Conservation (phyloP, 2,329 filamentous ascomycete species). For the Basipetospora sp. region DNA sequence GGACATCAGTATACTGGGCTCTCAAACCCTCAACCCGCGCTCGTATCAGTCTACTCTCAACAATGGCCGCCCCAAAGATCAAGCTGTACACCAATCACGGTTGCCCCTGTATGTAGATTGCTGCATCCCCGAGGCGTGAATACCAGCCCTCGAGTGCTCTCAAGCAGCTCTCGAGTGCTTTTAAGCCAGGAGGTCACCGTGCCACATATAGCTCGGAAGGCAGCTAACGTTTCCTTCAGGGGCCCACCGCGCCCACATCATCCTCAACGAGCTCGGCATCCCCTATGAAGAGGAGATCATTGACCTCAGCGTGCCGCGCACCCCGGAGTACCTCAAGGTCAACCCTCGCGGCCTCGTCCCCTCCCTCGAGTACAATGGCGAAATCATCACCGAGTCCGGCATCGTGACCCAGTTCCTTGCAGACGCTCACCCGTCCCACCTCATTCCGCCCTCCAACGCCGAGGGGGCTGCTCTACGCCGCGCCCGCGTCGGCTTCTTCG, state of each 20-base stretch:
- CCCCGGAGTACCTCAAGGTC: conserved; percentile 58
- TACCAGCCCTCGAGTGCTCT: too few relatives aligned
- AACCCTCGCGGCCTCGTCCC: conserved; percentile 72
- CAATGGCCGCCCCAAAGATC: conserved; percentile 31
- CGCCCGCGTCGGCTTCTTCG: conserved; percentile 57
- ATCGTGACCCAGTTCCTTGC: conserved; percentile 59
- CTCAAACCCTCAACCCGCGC: too few relatives aligned
- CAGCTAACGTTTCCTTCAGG: conserved; percentile 16
- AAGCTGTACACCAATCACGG: conserved; percentile 55
- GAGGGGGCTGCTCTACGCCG: conserved; percentile 42
- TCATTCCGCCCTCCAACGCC: conserved; percentile 41
- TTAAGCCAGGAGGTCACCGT: too few relatives aligned
- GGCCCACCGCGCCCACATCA: conserved; percentile 64
- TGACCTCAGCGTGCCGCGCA: conserved; percentile 53
- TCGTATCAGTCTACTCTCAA: too few relatives aligned
- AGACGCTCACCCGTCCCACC: conserved; percentile 52
- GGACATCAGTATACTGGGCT: too few relatives aligned
- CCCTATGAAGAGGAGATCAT: conserved; percentile 58
- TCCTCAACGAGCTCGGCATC: conserved; percentile 49
- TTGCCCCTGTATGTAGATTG: conserved; percentile 47
- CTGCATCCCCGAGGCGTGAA: too few relatives aligned
- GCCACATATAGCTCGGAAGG: too few relatives aligned
- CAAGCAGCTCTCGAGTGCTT: too few relatives aligned
- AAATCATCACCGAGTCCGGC: conserved; percentile 59
- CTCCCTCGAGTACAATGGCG: conserved; percentile 47